A percentile compares a stretch with the other conserved stretches of the same genome.
Evolutionary conservation across 148 eudicot species (phyloP).

Genomic region (Pouteria glomerata): DNA sequence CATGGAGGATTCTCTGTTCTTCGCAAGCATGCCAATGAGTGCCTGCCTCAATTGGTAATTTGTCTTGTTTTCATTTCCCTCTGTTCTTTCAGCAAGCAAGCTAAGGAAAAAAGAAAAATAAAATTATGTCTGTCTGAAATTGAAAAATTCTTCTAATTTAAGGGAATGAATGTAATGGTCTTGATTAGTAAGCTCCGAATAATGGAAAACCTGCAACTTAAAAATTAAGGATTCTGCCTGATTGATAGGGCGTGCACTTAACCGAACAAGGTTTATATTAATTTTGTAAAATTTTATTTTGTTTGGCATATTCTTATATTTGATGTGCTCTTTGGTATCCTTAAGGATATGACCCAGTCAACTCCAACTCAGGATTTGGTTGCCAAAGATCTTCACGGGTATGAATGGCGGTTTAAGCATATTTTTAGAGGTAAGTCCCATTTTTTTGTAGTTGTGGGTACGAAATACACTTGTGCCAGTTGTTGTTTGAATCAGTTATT

Average conservation of each 20-base stretch:
- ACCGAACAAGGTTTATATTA: background rate
- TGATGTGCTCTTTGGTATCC: constrained; percentile 1
- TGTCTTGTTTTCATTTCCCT: constrained; percentile 2
- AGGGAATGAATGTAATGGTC: background rate
- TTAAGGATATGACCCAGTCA: constrained; percentile 72
- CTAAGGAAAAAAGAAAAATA: background rate
- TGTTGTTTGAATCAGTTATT: background rate
- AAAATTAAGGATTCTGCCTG: too few relatives aligned
- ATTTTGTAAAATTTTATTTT: background rate
- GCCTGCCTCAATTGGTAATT: constrained; percentile 81
- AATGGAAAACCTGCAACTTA: too few relatives aligned
- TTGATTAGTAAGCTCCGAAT: background rate
- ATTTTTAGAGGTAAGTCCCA: constrained; percentile 65
- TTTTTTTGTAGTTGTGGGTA: background rate
- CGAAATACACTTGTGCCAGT: background rate
- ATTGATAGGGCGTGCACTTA: too few relatives aligned
- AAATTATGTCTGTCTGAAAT: background rate
- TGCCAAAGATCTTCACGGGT: constrained; percentile 80
- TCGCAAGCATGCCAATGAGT: constrained; percentile 86
- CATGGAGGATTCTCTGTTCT: constrained; percentile 98
- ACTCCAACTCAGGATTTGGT: constrained; percentile 82
- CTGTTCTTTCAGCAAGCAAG: background rate
- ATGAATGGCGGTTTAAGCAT: constrained; percentile 91
- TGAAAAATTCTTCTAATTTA: background rate
- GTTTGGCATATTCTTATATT: constrained; percentile 7